Percentiles rank a stretch among this genome's conserved stretches.
These are phyloP conservation scores for Nephromyces sp. DNA, from an alignment of 169 alveolate species.

Conservation along the genomic window DNA sequence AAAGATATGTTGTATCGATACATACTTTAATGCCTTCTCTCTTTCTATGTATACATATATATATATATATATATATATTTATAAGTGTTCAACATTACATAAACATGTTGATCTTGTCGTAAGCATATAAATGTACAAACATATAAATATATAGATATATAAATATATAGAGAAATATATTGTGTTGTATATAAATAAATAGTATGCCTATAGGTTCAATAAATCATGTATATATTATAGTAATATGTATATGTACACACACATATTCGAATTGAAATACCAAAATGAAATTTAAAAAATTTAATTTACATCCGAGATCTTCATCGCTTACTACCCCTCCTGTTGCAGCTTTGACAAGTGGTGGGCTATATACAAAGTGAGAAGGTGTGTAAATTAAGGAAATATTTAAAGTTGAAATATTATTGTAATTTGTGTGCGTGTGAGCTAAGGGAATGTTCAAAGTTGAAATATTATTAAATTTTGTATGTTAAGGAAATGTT, in stretches of 20 bases:
- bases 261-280: no score
- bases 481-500: slow-evolving; percentile 21
- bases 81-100: no score
- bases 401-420: slow-evolving; percentile 5
- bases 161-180: no score
- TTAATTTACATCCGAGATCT: slow-evolving; percentile 39
- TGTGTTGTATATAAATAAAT: no score
- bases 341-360: slow-evolving; percentile 69
- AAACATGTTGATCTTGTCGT: no score
- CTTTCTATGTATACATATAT: neutral
- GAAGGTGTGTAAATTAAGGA: neutral
- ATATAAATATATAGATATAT: no score
- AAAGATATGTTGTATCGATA: neutral
- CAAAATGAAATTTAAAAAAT: no score
- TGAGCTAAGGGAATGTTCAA: neutral
- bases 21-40: neutral
- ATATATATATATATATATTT: no score
- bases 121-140: no score
- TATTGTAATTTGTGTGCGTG: neutral
- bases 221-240: no score
- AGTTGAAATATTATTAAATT: neutral
- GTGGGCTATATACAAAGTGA: slow-evolving; percentile 46
- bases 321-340: slow-evolving; percentile 65
- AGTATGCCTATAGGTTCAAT: no score
- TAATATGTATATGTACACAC: no score